These are phyloP conservation scores for Aphanomyces astaci DNA, from an alignment of 352 stramenopile genomes.

Conservation along the genomic window DNA sequence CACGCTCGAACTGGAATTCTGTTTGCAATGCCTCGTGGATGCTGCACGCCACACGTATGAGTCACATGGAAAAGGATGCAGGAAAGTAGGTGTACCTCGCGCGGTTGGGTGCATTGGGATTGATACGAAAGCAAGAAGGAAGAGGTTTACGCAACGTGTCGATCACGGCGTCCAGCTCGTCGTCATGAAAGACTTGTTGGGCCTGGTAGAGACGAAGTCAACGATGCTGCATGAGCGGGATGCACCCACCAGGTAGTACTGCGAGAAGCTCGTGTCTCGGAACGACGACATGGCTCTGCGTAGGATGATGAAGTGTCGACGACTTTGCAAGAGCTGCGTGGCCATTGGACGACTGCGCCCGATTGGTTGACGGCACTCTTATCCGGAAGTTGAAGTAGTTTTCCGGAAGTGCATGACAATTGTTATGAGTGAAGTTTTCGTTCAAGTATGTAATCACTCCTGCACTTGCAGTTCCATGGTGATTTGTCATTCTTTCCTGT, in stretches of 20 bases:
- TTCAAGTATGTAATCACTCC: no score
- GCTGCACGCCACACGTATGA: not conserved
- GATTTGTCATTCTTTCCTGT: no score
- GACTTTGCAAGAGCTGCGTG: not conserved
- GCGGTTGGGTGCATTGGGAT: conserved; percentile 33
- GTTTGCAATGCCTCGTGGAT: conserved; percentile 10
- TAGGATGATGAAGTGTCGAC: not conserved
- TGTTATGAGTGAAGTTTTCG: no score
- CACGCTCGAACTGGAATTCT: conserved; percentile 11
- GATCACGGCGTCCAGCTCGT: conserved; percentile 39
- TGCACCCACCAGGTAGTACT: conserved; percentile 56
- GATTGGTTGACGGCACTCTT: not conserved
- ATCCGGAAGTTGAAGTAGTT: conserved; percentile 10
- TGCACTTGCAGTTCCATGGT: no score
- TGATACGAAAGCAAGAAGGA: conserved; percentile 65
- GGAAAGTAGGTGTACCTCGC: conserved; percentile 25
- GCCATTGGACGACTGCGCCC: not conserved
- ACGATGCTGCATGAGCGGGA: not conserved
- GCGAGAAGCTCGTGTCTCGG: conserved; percentile 33
- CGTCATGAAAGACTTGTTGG: conserved; percentile 48
- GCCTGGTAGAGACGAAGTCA: conserved; percentile 25
- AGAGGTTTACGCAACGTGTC: conserved; percentile 45
- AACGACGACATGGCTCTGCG: conserved; percentile 10
- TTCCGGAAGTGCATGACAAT: no score
- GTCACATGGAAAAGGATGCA: not conserved